Evolutionary conservation across 805 yeast genomes (phyloP).

Genomic region (Kazachstania africana): DNA sequence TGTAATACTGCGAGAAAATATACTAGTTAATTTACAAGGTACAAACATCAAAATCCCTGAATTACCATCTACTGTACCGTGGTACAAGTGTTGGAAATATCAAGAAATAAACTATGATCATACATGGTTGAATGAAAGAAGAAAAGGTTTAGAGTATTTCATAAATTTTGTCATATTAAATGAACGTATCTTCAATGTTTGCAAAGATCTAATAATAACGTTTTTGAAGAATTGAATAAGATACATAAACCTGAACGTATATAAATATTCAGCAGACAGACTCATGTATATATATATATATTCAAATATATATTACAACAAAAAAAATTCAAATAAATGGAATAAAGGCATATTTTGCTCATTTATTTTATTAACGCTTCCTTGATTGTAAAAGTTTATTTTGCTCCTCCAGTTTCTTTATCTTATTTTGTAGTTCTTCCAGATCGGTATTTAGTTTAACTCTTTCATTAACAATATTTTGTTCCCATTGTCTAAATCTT

Average conservation of each 20-base stretch:
- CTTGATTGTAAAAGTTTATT: constrained; percentile 50
- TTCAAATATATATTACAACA: background rate
- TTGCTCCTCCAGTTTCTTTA: constrained; percentile 64
- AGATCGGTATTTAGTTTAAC: constrained; percentile 87
- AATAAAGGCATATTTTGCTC: background rate
- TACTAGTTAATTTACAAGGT: background rate
- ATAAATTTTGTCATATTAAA: constrained; percentile 42
- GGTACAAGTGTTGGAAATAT: constrained; percentile 24
- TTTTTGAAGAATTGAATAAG: too few relatives aligned
- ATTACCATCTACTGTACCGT: constrained; percentile 40
- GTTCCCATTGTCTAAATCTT: constrained; percentile 97
- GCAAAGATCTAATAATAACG: constrained; percentile 2
- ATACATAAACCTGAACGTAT: too few relatives aligned
- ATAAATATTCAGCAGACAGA: too few relatives aligned
- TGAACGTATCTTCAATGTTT: constrained; percentile 26
- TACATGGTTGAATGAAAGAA: constrained; percentile 40
- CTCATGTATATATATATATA: background rate
- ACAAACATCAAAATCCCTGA: constrained; percentile 30
- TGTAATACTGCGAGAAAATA: constrained; percentile 30
- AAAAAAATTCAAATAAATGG: background rate
- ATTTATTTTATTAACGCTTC: constrained; percentile 28
- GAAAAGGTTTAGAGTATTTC: constrained; percentile 51
- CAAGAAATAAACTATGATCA: constrained; percentile 26
- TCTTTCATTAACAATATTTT: constrained; percentile 89
- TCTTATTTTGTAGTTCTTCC: constrained; percentile 73